Evolutionary conservation across 2,329 filamentous ascomycete species (phyloP).

Genomic region (Xylaria sp.): DNA sequence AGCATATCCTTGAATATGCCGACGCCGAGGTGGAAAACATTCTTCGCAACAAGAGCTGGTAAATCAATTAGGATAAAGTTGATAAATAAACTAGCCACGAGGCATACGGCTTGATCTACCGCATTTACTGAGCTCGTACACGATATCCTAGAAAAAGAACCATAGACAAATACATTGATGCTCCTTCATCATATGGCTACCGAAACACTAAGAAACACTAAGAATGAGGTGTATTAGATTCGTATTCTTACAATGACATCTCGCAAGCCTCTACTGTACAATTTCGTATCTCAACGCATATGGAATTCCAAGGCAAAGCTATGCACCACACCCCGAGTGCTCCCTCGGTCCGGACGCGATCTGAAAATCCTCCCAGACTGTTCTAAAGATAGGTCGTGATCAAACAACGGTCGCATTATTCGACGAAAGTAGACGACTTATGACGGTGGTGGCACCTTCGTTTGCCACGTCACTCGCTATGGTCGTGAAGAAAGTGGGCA

Average conservation of each 20-base stretch:
- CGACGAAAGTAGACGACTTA: background rate
- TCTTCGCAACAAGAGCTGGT: slow-evolving; percentile 41
- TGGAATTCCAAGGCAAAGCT: background rate
- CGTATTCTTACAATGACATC: background rate
- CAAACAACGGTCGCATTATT: background rate
- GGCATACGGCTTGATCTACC: background rate
- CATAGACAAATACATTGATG: slow-evolving; percentile 9
- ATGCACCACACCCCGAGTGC: background rate
- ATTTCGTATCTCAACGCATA: background rate
- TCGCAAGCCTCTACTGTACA: background rate
- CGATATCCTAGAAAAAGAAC: background rate
- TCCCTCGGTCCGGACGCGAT: background rate
- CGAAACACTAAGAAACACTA: background rate
- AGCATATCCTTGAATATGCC: slow-evolving; percentile 59
- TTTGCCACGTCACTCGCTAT: background rate
- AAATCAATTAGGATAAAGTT: background rate
- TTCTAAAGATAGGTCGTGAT: background rate
- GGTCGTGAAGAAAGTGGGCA: background rate
- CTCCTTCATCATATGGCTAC: background rate
- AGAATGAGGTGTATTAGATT: slow-evolving; percentile 1
- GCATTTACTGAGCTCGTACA: slow-evolving; percentile 21
- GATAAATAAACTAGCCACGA: background rate
- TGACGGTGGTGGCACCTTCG: background rate
- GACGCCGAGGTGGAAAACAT: slow-evolving; percentile 61
- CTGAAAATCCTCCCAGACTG: background rate